A percentile compares a stretch with the other conserved stretches of the same genome.
These are phyloP conservation scores for Chlamydomonas incerta DNA, from an alignment of 139 green algal genomes.

Conservation along the genomic window DNA sequence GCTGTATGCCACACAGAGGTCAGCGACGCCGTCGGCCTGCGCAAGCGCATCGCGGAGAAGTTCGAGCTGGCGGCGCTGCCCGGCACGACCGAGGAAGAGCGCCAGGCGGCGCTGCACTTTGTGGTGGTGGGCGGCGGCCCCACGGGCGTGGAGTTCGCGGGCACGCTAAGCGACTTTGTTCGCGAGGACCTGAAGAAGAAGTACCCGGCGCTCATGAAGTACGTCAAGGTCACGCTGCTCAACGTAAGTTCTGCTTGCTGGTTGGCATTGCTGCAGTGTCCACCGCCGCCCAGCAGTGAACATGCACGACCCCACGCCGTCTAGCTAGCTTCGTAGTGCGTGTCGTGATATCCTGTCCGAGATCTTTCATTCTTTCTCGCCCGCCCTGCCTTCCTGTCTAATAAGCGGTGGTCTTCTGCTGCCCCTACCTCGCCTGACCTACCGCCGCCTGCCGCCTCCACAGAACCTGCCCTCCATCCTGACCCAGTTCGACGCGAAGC, in stretches of 20 bases:
- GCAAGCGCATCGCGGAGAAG: conserved; percentile 60
- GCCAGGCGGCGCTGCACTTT: conserved; percentile 69
- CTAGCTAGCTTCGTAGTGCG: no score
- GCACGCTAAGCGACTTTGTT: conserved; percentile 85
- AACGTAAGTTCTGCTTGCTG: conserved; percentile 40
- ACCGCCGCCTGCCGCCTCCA: neutral
- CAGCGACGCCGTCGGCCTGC: conserved; percentile 62
- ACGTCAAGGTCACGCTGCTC: conserved; percentile 65
- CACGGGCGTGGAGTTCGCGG: conserved; percentile 84
- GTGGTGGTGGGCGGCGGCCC: conserved; percentile 90
- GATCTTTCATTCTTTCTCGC: no score
- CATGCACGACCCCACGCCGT: neutral
- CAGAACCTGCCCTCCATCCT: conserved; percentile 57
- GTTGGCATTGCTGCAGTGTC: no score
- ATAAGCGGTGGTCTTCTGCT: no score
- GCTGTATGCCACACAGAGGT: conserved; percentile 49
- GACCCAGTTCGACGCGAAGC: conserved; percentile 62
- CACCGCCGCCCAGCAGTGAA: no score
- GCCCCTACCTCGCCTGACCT: no score
- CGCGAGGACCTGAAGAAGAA: conserved; percentile 67
- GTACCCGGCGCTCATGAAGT: conserved; percentile 72
- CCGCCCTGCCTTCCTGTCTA: neutral
- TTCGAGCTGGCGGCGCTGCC: conserved; percentile 86
- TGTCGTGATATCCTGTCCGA: no score
- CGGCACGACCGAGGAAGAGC: conserved; percentile 67